Base-by-base conservation (phyloP, 192 early-diverging fungal species). In the Coemansia sp. region DNA sequence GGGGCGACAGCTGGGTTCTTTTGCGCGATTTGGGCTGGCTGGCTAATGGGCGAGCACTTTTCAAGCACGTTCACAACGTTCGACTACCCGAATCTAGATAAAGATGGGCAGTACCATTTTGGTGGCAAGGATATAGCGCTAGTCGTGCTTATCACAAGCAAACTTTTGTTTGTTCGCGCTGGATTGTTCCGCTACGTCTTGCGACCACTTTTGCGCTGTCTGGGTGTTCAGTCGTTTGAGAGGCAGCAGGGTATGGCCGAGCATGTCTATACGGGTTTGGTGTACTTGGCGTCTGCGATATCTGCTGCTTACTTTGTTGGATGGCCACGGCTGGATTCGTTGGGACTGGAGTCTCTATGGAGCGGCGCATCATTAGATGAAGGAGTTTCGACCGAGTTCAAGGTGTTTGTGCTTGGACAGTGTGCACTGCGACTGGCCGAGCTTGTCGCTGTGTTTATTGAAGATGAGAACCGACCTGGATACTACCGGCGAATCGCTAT, bases 1-100 rank as follows among this genome's bases (percentile, higher is more conserved):
- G 80, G 75, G 40, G 33, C 52, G 7, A 64, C 80, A 1, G 80
- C 75, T 6, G 80, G 80, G 40, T 69, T 78, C 60, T 74, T 83
- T 22, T 77, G 80, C 50, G 80, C 80, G 7, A 61, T 76, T 27
- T 78, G 75, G 75, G 80, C 75, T 1, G 75, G 53, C 27, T 20
- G 63, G 22, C 60, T 83, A 40, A 41, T 83, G 62, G 73, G 76
- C 44, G 76, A 83, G 64, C 62, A 9, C 11, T 5, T 80, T 3
- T 71, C 73, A 9, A 34, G 60, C 33, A 52, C 58, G 20, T 69
- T 77, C 29, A 74, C 69, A 16, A 58, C 64, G 27, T 33, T 71
- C 15, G 40, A 55, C 34, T 66, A 74, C 60, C 43, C 38, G 16
- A 49, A 75, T 41, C n/a, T 62, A 3, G 67, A 75, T 38, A 20